Conservation (phyloP, 106 monocot species). For the Hemerocallis citrina region DNA sequence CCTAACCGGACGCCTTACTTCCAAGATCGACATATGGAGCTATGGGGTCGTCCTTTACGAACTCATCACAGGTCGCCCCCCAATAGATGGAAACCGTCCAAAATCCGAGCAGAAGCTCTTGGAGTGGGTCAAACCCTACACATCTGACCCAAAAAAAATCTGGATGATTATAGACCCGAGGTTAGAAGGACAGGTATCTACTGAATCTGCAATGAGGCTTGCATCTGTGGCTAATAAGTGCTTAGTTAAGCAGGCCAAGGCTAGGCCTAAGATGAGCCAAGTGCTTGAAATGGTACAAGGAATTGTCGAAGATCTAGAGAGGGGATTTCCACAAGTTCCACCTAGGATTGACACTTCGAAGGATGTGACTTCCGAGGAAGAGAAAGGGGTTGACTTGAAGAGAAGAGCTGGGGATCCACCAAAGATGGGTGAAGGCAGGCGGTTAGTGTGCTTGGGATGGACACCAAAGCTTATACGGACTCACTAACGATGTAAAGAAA, state of each 20-base stretch:
- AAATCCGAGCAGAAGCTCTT: constrained; percentile 73
- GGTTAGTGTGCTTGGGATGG: constrained; percentile 35
- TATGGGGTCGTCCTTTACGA: constrained; percentile 86
- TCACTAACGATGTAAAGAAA: constrained; percentile 3
- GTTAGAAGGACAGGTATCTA: constrained; percentile 28
- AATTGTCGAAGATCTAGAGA: constrained; percentile 40
- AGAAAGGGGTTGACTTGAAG: constrained; percentile 21
- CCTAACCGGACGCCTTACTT: constrained; percentile 61
- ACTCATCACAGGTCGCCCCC: constrained; percentile 70
- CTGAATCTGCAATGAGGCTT: constrained; percentile 50
- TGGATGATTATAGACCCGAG: constrained; percentile 55
- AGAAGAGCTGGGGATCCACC: constrained; percentile 19
- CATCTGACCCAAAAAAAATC: constrained; percentile 50
- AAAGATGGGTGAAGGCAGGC: constrained; percentile 22
- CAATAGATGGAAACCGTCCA: constrained; percentile 68
- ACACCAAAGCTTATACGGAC: constrained; percentile 31
- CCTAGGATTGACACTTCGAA: neutral
- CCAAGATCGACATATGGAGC: constrained; percentile 84
- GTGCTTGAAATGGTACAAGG: constrained; percentile 51
- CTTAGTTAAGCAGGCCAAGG: constrained; percentile 37
- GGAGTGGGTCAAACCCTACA: constrained; percentile 72
- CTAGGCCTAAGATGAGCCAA: constrained; percentile 86
- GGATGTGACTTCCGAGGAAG: constrained; percentile 10
- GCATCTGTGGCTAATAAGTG: constrained; percentile 66
- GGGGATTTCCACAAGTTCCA: constrained; percentile 27